Evolutionary conservation across 2,329 filamentous ascomycete species (phyloP).

Genomic region (Aspergillus spinulosporus): DNA sequence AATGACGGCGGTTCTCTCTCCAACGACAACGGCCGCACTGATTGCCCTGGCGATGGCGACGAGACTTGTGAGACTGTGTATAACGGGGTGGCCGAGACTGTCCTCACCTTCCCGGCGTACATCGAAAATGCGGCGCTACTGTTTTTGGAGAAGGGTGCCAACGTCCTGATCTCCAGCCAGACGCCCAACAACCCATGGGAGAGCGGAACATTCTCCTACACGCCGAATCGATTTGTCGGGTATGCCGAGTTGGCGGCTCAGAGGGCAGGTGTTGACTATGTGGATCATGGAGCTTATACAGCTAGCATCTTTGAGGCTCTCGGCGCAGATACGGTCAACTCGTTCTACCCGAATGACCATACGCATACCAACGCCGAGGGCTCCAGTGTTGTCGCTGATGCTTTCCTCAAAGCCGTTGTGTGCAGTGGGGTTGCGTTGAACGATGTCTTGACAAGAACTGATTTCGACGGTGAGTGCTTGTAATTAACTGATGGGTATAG

Average conservation of each 20-base stretch:
- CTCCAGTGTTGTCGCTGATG: constrained; percentile 57
- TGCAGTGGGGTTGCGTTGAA: constrained; percentile 50
- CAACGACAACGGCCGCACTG: constrained; percentile 62
- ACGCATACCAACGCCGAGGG: constrained; percentile 61
- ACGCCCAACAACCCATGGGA: constrained; percentile 67
- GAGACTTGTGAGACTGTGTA: constrained; percentile 58
- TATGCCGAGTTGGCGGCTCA: constrained; percentile 54
- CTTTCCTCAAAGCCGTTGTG: constrained; percentile 60
- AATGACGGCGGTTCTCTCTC: constrained; percentile 65
- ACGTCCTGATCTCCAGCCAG: constrained; percentile 59
- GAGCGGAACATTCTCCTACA: constrained; percentile 52
- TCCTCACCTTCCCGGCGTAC: constrained; percentile 63
- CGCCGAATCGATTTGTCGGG: constrained; percentile 55
- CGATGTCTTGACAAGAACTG: constrained; percentile 34
- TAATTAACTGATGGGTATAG: constrained; percentile 14
- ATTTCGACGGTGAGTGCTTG: constrained; percentile 32
- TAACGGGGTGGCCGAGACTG: constrained; percentile 54
- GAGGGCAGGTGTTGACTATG: constrained; percentile 52
- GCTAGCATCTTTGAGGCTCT: constrained; percentile 55
- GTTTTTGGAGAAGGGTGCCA: constrained; percentile 59
- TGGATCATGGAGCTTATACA: constrained; percentile 62
- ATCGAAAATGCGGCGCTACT: constrained; percentile 57
- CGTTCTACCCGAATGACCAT: constrained; percentile 60
- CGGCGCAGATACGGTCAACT: constrained; percentile 53
- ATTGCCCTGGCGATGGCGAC: constrained; percentile 56